A percentile compares a stretch with the other conserved stretches of the same genome.
Evolutionary conservation across 78 protist genomes (phyloP).

Genomic region (Dictyostelium discoideum): DNA sequence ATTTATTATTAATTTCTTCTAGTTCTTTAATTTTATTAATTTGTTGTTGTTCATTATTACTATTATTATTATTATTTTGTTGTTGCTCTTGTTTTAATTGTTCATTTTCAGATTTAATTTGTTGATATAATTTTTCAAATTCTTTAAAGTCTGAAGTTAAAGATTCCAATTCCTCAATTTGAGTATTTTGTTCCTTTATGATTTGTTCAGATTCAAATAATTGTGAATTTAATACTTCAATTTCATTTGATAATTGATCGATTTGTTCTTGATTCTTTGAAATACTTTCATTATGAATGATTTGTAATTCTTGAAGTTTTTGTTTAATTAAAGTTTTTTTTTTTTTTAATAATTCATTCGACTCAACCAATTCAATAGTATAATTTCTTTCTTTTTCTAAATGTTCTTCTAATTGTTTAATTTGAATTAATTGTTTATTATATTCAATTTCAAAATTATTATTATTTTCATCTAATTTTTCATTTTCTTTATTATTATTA

Average conservation of each 20-base stretch:
- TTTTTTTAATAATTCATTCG: background rate
- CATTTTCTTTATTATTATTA: background rate
- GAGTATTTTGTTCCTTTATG: background rate
- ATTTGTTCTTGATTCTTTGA: background rate
- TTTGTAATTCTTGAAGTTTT: background rate
- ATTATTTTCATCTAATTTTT: background rate
- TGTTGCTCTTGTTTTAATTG: background rate
- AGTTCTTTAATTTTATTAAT: background rate
- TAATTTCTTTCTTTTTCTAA: constrained; percentile 29
- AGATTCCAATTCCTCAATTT: background rate
- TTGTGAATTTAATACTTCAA: background rate
- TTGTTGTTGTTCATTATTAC: background rate
- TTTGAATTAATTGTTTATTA: constrained; percentile 1
- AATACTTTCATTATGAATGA: background rate
- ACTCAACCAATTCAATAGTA: background rate
- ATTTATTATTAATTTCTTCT: background rate
- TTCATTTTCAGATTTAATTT: background rate
- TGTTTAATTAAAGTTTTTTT: constrained; percentile 28
- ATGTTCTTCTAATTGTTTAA: constrained; percentile 2
- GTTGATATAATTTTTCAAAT: constrained; percentile 5
- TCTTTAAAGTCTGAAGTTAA: background rate
- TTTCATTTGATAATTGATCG: background rate
- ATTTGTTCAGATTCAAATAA: background rate
- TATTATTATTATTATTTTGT: background rate
- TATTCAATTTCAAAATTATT: constrained; percentile 13